These are phyloP conservation scores for Pyrenopolyporus hunteri DNA, from an alignment of 495 filamentous ascomycete genomes.

Conservation along the genomic window DNA sequence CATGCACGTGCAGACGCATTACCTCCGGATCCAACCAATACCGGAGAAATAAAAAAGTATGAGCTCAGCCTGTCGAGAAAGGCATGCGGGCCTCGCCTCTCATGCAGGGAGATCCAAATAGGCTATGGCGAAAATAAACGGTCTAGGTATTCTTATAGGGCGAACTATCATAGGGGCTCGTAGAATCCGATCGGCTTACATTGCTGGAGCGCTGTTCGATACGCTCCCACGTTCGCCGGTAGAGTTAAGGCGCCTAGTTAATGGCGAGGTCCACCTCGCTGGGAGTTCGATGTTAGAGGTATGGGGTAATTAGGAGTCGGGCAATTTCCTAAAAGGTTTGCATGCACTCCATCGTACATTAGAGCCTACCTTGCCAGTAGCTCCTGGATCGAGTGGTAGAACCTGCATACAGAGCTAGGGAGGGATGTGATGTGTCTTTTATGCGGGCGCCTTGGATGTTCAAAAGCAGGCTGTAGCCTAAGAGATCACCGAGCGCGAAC, in stretches of 20 bases:
- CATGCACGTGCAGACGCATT: slow-evolving; percentile 33
- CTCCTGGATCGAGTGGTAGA: slow-evolving; percentile 17
- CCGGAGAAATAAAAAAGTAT: slow-evolving; percentile 31
- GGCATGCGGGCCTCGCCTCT: slow-evolving; percentile 12
- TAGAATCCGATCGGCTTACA: slow-evolving; percentile 16
- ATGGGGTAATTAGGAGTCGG: slow-evolving; percentile 27
- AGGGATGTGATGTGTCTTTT: slow-evolving; percentile 23
- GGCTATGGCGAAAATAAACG: slow-evolving; percentile 3
- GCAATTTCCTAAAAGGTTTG: slow-evolving; percentile 20
- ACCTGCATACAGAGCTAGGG: slow-evolving; percentile 27
- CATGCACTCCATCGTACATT: slow-evolving; percentile 22
- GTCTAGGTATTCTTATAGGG: slow-evolving; percentile 1
- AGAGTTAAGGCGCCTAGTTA: slow-evolving; percentile 17
- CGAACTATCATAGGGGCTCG: slow-evolving; percentile 4
- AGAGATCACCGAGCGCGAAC: slow-evolving; percentile 11
- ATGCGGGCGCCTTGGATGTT: slow-evolving; percentile 26
- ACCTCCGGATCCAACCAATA: slow-evolving; percentile 34
- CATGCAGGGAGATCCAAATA: slow-evolving; percentile 24
- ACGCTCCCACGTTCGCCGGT: slow-evolving; percentile 9
- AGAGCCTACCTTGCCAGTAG: slow-evolving; percentile 12
- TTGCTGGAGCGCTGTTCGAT: slow-evolving; percentile 2
- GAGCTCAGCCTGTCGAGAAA: slow-evolving; percentile 27
- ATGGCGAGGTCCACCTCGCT: slow-evolving; percentile 16
- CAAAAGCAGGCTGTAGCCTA: slow-evolving; percentile 16
- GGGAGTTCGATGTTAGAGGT: slow-evolving; percentile 14